Percentiles rank a stretch among this genome's conserved stretches.
Conservation (phyloP, 2,329 filamentous ascomycete species). For the Trichoderma atrobrunneum region DNA sequence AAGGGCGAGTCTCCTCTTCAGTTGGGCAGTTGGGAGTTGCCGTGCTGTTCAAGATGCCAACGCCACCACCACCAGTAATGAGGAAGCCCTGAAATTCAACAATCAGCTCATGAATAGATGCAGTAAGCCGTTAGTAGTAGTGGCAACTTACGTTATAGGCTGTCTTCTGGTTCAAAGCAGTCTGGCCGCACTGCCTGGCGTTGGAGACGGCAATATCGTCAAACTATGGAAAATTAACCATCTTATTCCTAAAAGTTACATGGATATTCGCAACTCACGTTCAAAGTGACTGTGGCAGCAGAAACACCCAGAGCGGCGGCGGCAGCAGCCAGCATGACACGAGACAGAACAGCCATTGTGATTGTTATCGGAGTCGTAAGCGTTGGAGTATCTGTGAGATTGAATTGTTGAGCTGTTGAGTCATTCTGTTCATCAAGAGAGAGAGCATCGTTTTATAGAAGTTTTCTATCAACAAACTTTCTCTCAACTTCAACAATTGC, state of each 20-base stretch:
- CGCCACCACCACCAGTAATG: not conserved
- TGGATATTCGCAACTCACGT: not conserved
- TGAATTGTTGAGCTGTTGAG: not conserved
- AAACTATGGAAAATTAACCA: not conserved
- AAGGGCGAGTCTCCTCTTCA: not conserved
- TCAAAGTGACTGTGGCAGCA: not conserved
- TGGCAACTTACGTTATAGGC: not conserved
- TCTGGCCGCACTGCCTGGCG: not conserved
- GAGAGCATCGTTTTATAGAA: not conserved
- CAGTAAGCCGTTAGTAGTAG: rapidly evolving
- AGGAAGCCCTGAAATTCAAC: not conserved
- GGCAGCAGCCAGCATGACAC: not conserved
- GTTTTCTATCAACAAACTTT: not conserved
- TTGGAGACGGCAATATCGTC: not conserved
- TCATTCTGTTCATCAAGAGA: not conserved
- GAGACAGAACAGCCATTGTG: constrained; percentile 1
- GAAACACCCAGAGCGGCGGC: not conserved
- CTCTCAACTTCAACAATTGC: not conserved
- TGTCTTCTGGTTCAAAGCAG: not conserved
- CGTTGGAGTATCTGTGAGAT: not conserved
- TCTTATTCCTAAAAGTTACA: not conserved
- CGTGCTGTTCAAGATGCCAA: not conserved
- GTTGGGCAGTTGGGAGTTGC: not conserved
- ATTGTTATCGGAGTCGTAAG: not conserved
- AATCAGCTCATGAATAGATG: not conserved